Conservation (phyloP, 306 rosid species). For the Trichosanthes cucumerina region DNA sequence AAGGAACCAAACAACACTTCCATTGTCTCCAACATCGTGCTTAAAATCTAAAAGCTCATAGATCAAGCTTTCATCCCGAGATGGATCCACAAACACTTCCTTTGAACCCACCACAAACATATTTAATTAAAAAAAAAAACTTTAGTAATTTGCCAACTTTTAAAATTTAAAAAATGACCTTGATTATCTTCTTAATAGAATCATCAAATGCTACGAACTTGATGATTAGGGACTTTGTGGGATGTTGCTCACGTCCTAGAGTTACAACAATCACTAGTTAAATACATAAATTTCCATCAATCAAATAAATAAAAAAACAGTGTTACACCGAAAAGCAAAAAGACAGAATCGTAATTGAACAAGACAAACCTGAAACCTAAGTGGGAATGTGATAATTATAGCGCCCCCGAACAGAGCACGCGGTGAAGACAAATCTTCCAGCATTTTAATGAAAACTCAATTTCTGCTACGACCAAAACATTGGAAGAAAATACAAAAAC, state of each 20-base stretch:
- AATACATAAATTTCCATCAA: background rate
- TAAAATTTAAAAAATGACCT: background rate
- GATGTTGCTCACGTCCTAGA: constrained; percentile 67
- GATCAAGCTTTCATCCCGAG: constrained; percentile 77
- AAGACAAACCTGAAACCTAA: constrained; percentile 51
- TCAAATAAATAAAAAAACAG: background rate
- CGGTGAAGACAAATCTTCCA: constrained; percentile 27
- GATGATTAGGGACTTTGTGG: constrained; percentile 85
- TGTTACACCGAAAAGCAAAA: background rate
- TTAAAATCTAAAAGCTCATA: constrained; percentile 67
- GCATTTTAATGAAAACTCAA: constrained; percentile 22
- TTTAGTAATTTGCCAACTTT: background rate
- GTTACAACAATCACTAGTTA: background rate
- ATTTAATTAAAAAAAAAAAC: background rate
- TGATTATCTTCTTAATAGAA: background rate
- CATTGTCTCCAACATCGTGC: constrained; percentile 54
- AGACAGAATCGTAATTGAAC: background rate
- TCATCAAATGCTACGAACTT: constrained; percentile 27
- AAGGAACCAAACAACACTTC: constrained; percentile 82
- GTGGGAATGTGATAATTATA: constrained; percentile 50
- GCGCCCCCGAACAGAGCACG: constrained; percentile 64
- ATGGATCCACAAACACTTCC: constrained; percentile 72
- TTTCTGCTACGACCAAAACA: background rate
- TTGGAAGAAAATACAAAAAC: background rate
- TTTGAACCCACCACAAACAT: constrained; percentile 11